Conservation (phyloP, 176 grass and related monocot genomes). For the Lolium multiflorum region DNA sequence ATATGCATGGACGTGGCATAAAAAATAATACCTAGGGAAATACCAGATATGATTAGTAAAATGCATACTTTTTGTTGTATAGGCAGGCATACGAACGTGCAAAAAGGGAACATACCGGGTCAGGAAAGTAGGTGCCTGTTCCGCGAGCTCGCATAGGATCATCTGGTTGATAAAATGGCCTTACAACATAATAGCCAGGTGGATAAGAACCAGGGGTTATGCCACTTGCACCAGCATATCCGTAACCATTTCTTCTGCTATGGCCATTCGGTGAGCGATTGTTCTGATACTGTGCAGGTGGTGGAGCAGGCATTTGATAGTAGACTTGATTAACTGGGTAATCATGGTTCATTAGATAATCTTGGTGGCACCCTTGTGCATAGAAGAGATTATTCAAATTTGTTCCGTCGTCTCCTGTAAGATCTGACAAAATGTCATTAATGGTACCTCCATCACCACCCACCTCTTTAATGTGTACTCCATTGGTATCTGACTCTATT, state of each 20-base stretch:
- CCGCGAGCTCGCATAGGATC: conserved; percentile 65
- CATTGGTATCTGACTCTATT: conserved; percentile 37
- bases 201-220: conserved; percentile 48
- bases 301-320: conserved; percentile 41
- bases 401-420: conserved; percentile 55
- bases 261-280: conserved; percentile 59
- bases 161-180: conserved; percentile 60
- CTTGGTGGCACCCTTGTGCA: conserved; percentile 50
- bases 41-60: conserved; percentile 9
- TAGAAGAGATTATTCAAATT: conserved; percentile 64
- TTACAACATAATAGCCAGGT: conserved; percentile 58
- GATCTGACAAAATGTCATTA: conserved; percentile 53
- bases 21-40: conserved; percentile 30
- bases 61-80: conserved; percentile 16
- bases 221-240: conserved; percentile 61
- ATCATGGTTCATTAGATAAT: conserved; percentile 45
- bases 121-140: conserved; percentile 92
- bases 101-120: conserved; percentile 59
- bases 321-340: conserved; percentile 35
- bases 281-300: conserved; percentile 58
- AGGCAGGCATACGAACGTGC: conserved; percentile 28
- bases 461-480: conserved; percentile 14
- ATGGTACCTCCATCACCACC: conserved; percentile 42
- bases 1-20: conserved; percentile 20
- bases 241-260: conserved; percentile 55